Conservation (phyloP, 208 protist genomes). For the Leishmania amazonensis region DNA sequence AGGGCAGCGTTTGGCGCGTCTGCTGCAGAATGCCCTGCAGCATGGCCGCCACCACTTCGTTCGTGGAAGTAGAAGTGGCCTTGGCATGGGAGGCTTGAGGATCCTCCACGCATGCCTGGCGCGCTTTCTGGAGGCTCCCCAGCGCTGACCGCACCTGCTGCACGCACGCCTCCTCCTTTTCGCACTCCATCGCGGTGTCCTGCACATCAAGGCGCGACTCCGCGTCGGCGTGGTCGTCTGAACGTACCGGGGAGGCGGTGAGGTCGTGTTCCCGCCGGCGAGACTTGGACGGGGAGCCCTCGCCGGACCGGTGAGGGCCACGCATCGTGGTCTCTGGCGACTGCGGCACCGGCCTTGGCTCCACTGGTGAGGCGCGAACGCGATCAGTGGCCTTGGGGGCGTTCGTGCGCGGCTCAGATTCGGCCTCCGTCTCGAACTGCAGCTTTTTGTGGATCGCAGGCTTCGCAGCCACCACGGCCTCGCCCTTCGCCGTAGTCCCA, state of each 20-base stretch:
- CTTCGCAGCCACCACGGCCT: not conserved
- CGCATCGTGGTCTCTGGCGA: constrained; percentile 22
- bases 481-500: constrained; percentile 4
- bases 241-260: constrained; percentile 21
- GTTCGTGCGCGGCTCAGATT: constrained; percentile 11
- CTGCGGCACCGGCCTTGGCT: not conserved
- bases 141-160: constrained; percentile 16
- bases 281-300: constrained; percentile 35
- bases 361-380: not conserved
- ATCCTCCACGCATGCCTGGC: constrained; percentile 3
- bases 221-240: not conserved
- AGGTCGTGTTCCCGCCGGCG: constrained; percentile 31
- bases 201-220: constrained; percentile 21
- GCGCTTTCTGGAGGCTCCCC: constrained; percentile 18
- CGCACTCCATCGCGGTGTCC: constrained; percentile 14
- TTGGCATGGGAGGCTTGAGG: constrained; percentile 1
- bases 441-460: constrained; percentile 6
- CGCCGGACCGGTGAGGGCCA: constrained; percentile 2
- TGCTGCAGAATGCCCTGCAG: constrained; percentile 70
- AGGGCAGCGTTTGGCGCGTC: constrained; percentile 67
- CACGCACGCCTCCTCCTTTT: constrained; percentile 21
- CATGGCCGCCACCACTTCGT: constrained; percentile 49
- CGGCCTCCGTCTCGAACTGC: constrained; percentile 9
- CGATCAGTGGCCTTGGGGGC: constrained; percentile 2
- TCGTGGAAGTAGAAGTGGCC: constrained; percentile 17